Conservation (phyloP, 108 stramenopile species). For the Discostella stelligeroides region DNA sequence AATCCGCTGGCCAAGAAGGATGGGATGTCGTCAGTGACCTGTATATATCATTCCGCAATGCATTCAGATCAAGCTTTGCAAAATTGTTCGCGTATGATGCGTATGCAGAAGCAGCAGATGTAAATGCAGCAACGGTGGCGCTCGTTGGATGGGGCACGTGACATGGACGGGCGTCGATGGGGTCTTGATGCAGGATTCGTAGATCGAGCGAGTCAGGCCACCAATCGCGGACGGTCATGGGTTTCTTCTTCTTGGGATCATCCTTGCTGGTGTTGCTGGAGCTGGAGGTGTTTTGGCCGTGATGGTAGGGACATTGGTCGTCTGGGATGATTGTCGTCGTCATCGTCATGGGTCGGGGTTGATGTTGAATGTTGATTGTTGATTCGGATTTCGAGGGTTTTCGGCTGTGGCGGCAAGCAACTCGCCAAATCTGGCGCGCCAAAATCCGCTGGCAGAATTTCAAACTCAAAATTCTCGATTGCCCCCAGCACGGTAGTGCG, state of each 20-base stretch:
- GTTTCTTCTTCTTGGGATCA: neutral
- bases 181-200: conserved; percentile 59
- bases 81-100: conserved; percentile 58
- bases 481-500: too few species aligned
- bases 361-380: too few species aligned
- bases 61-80: conserved; percentile 42
- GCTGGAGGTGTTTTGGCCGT: too few species aligned
- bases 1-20: conserved; percentile 76
- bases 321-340: conserved; percentile 16
- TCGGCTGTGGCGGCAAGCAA: too few species aligned
- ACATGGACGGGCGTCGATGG: conserved; percentile 36
- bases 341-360: too few species aligned
- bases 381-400: too few species aligned
- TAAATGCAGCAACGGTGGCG: conserved; percentile 5
- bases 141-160: conserved; percentile 34
- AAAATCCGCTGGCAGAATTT: too few species aligned
- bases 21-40: conserved; percentile 58
- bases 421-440: too few species aligned
- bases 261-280: neutral
- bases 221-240: conserved; percentile 58
- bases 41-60: conserved; percentile 56
- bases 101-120: conserved; percentile 3
- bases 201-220: conserved; percentile 70
- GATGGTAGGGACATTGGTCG: conserved; percentile 36
- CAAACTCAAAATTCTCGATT: too few species aligned